Percentiles rank a stretch among this genome's conserved stretches.
Conservation (phyloP, 768 basidiomycete genomes). For the Obba rivulosa region DNA sequence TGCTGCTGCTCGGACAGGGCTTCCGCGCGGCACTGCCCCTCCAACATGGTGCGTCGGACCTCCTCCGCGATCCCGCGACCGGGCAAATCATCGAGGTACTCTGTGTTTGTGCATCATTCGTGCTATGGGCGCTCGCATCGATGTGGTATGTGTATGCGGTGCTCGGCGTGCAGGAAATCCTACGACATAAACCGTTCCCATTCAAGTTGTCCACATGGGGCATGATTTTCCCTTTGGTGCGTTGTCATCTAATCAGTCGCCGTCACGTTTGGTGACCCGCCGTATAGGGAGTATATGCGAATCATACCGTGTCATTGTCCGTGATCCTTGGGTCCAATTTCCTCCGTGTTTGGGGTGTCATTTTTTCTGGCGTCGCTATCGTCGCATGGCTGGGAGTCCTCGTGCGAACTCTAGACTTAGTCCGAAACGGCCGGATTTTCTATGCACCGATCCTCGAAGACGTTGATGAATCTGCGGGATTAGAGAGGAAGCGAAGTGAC, state of each 20-base stretch:
- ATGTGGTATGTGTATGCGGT: constrained; percentile 59
- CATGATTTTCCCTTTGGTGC: constrained; percentile 65
- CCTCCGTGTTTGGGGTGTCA: constrained; percentile 53
- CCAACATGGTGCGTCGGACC: constrained; percentile 25
- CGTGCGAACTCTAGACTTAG: constrained; percentile 32
- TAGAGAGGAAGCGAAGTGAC: too few species aligned
- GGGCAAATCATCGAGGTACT: constrained; percentile 40
- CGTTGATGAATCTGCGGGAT: constrained; percentile 9
- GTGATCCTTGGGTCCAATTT: constrained; percentile 44
- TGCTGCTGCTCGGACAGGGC: constrained; percentile 50
- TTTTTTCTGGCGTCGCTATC: constrained; percentile 46
- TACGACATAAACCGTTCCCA: constrained; percentile 36
- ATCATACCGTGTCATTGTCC: constrained; percentile 51
- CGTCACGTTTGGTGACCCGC: neutral
- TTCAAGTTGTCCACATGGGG: constrained; percentile 65
- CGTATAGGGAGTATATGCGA: constrained; percentile 60
- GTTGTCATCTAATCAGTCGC: constrained; percentile 13
- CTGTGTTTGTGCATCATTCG: constrained; percentile 43
- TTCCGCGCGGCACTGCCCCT: constrained; percentile 35
- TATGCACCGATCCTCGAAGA: constrained; percentile 37
- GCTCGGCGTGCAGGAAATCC: constrained; percentile 40
- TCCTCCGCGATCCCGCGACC: constrained; percentile 30
- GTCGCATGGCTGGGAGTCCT: constrained; percentile 49
- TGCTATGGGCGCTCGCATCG: constrained; percentile 57
- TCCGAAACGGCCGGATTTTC: constrained; percentile 35